A percentile compares a stretch with the other conserved stretches of the same genome.
These are phyloP conservation scores for Pterulicium gracile DNA, from an alignment of 1,284 basidiomycete genomes.

Conservation along the genomic window DNA sequence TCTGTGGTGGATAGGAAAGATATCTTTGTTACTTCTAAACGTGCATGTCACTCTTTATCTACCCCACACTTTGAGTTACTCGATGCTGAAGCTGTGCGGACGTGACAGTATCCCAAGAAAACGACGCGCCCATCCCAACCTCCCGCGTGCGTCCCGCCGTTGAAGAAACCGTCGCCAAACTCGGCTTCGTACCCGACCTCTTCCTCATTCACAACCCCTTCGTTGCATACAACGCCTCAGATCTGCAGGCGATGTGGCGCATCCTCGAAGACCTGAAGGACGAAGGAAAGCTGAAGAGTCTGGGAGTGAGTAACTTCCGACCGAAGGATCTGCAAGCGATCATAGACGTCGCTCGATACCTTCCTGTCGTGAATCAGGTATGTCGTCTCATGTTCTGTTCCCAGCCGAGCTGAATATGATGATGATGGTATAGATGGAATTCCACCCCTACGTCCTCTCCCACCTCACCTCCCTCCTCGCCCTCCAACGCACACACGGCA, in stretches of 20 bases:
- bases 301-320: slow-evolving; percentile 53
- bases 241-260: slow-evolving; percentile 22
- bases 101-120: background rate
- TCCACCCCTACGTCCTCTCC: slow-evolving; percentile 13
- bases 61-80: slow-evolving; percentile 7
- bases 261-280: slow-evolving; percentile 23
- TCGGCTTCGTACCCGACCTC: slow-evolving; percentile 30
- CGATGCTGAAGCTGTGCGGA: slow-evolving; percentile 1
- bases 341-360: slow-evolving; percentile 28
- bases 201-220: slow-evolving; percentile 34
- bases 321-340: slow-evolving; percentile 38
- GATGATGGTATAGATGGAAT: slow-evolving; percentile 12
- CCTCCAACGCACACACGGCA: slow-evolving; percentile 12
- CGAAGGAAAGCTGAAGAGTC: slow-evolving; percentile 27
- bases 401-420: background rate
- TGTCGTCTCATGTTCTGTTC: background rate
- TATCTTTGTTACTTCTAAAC: slow-evolving; percentile 29
- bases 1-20: slow-evolving; percentile 17
- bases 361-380: slow-evolving; percentile 47
- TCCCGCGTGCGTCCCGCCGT: slow-evolving; percentile 20
- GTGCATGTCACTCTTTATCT: slow-evolving; percentile 7
- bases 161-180: slow-evolving; percentile 23
- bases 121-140: slow-evolving; percentile 9
- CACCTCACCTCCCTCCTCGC: slow-evolving; percentile 12
- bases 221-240: slow-evolving; percentile 12